Evolutionary conservation across 768 basidiomycete species (phyloP).

Genomic region (Rhizopogon roseolus): DNA sequence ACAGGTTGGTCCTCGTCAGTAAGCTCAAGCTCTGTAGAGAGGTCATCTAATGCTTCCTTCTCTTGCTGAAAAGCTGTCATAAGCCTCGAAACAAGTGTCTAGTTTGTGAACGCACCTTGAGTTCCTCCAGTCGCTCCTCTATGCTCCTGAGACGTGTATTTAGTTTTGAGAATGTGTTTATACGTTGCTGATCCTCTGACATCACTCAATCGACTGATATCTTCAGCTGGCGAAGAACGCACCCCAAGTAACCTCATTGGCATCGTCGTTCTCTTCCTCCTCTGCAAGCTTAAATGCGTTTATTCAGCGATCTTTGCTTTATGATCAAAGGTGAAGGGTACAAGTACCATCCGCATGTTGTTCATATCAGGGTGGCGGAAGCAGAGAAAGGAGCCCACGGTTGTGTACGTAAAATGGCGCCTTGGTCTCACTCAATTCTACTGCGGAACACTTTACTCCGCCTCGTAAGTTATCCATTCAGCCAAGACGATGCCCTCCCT

Average conservation of each 20-base stretch:
- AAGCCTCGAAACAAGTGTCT: not conserved
- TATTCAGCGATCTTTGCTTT: not conserved
- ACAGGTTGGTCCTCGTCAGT: conserved; percentile 81
- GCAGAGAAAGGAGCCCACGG: not conserved
- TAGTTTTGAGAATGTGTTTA: conserved; percentile 88
- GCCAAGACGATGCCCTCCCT: conserved; percentile 6
- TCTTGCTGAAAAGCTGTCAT: conserved; percentile 59
- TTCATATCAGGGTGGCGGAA: conserved; percentile 22
- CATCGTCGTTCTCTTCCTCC: conserved; percentile 72
- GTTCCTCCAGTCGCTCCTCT: conserved; percentile 63
- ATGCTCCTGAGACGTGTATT: conserved; percentile 73
- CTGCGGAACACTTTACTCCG: not conserved
- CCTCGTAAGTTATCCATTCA: conserved; percentile 1
- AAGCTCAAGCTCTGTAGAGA: conserved; percentile 82
- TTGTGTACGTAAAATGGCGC: no score
- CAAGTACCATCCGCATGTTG: conserved; percentile 53
- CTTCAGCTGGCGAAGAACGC: conserved; percentile 14
- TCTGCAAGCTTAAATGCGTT: conserved; percentile 50
- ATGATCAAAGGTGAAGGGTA: conserved; percentile 12
- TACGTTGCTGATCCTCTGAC: conserved; percentile 81
- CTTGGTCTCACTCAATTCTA: not conserved
- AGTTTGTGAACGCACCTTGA: conserved; percentile 52
- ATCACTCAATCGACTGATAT: not conserved
- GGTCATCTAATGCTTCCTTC: conserved; percentile 91
- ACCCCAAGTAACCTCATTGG: conserved; percentile 86